These are phyloP conservation scores for Acer negundo DNA, from an alignment of 345 rosid species.

Conservation along the genomic window DNA sequence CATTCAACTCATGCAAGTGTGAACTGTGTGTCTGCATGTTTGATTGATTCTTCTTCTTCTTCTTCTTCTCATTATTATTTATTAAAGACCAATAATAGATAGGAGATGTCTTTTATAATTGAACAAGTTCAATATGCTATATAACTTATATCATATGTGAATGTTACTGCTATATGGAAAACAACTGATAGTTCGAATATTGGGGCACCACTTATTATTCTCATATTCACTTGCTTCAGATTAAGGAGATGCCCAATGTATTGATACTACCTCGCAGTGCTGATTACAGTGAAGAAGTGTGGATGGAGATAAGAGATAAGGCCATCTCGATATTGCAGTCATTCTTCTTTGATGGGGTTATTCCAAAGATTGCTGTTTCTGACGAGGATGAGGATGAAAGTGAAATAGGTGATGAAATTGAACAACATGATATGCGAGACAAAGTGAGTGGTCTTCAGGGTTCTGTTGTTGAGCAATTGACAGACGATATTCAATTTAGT, in stretches of 20 bases:
- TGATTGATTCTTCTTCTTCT: not conserved
- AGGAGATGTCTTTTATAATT: not conserved
- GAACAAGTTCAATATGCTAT: not conserved
- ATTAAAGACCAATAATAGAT: not conserved
- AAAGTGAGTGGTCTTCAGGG: slow-evolving; percentile 48
- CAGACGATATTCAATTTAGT: slow-evolving; percentile 50
- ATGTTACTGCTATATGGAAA: not conserved
- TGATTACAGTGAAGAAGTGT: slow-evolving; percentile 99
- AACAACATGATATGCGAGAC: slow-evolving; percentile 38
- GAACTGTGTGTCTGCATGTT: not conserved
- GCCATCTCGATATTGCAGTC: slow-evolving; percentile 80
- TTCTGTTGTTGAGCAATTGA: slow-evolving; percentile 50
- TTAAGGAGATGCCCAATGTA: slow-evolving; percentile 99
- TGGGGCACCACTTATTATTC: not conserved
- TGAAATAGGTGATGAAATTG: slow-evolving; percentile 57
- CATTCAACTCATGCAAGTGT: slow-evolving; percentile 11
- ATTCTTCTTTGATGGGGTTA: slow-evolving; percentile 73
- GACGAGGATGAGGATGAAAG: slow-evolving; percentile 79
- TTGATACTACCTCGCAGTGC: slow-evolving; percentile 97
- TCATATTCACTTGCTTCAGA: slow-evolving; percentile 43
- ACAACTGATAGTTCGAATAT: not conserved
- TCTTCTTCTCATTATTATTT: not conserved
- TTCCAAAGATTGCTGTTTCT: slow-evolving; percentile 74
- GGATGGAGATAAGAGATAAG: slow-evolving; percentile 98
- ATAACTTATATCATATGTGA: not conserved